A percentile compares a stretch with the other conserved stretches of the same genome.
phyloP scores from a whole-genome alignment of 2,329 filamentous ascomycete genomes.

The Rhexocercosporidium sp. region DNA sequence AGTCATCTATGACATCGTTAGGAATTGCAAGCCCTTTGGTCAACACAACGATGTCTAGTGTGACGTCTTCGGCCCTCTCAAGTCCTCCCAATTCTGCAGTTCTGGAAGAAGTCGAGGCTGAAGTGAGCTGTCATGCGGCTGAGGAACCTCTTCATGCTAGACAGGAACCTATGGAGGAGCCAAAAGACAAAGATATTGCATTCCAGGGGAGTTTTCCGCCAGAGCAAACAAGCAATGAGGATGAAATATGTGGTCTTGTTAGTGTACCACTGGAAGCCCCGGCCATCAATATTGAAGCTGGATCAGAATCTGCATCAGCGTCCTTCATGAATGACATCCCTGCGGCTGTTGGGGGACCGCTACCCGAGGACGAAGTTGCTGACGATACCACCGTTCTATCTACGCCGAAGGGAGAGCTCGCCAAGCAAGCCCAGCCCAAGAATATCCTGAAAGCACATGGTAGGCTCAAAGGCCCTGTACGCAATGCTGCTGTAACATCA shows the following conservation, averaged over 20 bases:
- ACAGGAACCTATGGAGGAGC: background rate
- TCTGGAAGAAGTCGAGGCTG: background rate
- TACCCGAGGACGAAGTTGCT: background rate
- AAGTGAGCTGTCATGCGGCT: background rate
- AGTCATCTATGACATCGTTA: background rate
- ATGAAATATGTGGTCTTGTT: background rate
- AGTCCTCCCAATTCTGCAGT: constrained; percentile 1
- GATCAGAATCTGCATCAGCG: background rate
- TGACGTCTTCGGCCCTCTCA: background rate
- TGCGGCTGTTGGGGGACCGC: background rate
- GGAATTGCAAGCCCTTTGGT: background rate
- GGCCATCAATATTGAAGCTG: background rate
- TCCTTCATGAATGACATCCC: background rate
- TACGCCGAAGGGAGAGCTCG: background rate
- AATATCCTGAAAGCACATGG: constrained; percentile 11
- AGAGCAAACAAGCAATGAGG: background rate
- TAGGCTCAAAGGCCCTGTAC: constrained; percentile 21
- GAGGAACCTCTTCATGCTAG: background rate
- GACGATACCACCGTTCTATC: background rate
- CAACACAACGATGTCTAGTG: background rate
- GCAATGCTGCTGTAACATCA: background rate
- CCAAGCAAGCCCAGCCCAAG: background rate
- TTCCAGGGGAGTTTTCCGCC: background rate
- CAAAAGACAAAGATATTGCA: background rate
- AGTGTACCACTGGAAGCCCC: background rate